phyloP scores from a whole-genome alignment of 805 yeast species.

The Priceomyces medius region DNA sequence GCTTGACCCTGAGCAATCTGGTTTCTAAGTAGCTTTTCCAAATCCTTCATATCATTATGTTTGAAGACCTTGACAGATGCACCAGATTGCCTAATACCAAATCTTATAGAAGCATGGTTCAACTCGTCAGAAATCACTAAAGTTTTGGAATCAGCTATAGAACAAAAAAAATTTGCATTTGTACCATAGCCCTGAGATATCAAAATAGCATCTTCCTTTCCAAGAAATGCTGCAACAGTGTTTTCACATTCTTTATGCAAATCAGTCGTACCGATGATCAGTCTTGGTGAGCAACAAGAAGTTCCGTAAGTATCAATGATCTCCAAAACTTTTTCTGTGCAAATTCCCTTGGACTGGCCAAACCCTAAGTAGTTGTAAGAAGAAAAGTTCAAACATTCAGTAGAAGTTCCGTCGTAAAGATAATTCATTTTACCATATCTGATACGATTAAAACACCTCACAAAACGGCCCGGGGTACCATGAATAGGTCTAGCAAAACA shows the following conservation, averaged over 20 bases:
- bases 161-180: constrained; percentile 81
- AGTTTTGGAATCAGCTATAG: constrained; percentile 82
- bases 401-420: constrained; percentile 71
- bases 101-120: constrained; percentile 93
- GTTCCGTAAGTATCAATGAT: constrained; percentile 70
- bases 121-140: constrained; percentile 90
- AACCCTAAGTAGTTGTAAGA: constrained; percentile 95
- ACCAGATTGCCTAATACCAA: constrained; percentile 90
- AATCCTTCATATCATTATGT: constrained; percentile 82
- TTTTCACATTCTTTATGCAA: constrained; percentile 73
- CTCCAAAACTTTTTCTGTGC: constrained; percentile 76
- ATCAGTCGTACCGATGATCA: constrained; percentile 70
- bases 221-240: constrained; percentile 80
- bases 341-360: constrained; percentile 90
- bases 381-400: constrained; percentile 79
- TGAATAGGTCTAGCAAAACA: constrained; percentile 95
- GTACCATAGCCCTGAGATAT: constrained; percentile 97
- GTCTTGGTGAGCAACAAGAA: constrained; percentile 75
- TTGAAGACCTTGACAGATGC: constrained; percentile 89
- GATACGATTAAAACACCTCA: constrained; percentile 75
- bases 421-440: constrained; percentile 67
- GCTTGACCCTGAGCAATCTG: constrained; percentile 94
- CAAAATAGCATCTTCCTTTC: constrained; percentile 82
- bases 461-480: constrained; percentile 94
- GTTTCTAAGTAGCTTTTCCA: constrained; percentile 77